Evolutionary conservation across 179 eudicot genomes (phyloP), one percentile per base, ranked within the genome.

Genomic region (Vitellaria paradoxa): DNA sequence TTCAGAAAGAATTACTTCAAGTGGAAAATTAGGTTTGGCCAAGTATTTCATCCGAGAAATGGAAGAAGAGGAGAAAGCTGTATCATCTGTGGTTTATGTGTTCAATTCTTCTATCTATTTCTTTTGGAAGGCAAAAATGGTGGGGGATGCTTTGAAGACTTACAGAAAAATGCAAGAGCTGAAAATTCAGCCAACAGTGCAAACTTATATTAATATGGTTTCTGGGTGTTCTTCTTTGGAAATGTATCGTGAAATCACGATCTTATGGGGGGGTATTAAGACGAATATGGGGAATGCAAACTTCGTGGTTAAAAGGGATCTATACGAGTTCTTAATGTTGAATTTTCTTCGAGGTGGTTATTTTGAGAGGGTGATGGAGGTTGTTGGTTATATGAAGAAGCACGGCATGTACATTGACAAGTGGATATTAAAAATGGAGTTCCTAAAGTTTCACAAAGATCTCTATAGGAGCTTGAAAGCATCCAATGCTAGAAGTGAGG

Each of bases 331-430:
- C 45, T 65, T 95, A 83, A 70, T 91, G 20, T 21, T 89, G 20
- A 91, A 73, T 85, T 95, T 95, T 84, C 79, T 95, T 77, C 88
- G 91, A 56, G 99, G 97, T 40, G 99, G 99, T 65, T 96, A 96
- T 84, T 96, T 96, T 90, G 95, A 86, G 83, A 91, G 98, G 80
- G 97, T 87, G 72, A 70, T 93, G 84, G 99, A 96, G 86, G 84
- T 96, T 14, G 75, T 93, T 79, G 76, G 78, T 42, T 78, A 72
- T 63, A 91, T 91, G 99, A 85, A 84, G 84, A 83, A 86, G 78
- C 85, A 84, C 17, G 74, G 76, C 26, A 87, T 93, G 89, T 89
- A 77, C 79, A 65, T 88, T 76, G 99, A 96, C 84, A 91, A 88
- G 74, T 86, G 90, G 91, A 70, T 86, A 63, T 88, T 84, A 77